Evolutionary conservation across 257 asterid genomes (phyloP), one percentile per base, ranked within the genome.

Genomic region (Rhazya stricta): DNA sequence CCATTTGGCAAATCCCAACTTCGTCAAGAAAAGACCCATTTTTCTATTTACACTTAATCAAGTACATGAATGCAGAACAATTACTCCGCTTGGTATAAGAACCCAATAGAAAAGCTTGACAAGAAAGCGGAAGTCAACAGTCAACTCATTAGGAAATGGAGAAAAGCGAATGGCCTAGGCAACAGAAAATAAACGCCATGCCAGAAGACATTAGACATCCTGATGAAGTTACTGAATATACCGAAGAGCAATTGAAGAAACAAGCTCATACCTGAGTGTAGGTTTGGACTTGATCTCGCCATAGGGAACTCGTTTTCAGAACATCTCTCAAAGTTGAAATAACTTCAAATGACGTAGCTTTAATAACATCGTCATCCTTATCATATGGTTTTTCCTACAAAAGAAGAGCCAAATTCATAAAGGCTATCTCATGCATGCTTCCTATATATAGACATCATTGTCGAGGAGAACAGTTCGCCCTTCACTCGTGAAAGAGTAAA

Each of bases 221-320:
- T 7, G 23, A 30, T 19, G 27, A 77, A 37, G 67, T 46, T 39
- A 71, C 27, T n/a, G 25, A 27, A 36, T 23, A 39, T n/a, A 36
- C 11, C 27, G 0, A 53, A 15, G 42, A 36, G 54, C 54, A 30
- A 68, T 57, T 39, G 45, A 23, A 48, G 65, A 71, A 67, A 77
- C 77, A 73, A 69, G 69, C 43, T 29, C 79, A 83, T 41, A 91
- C 99, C 91, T 91, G 96, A 78, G 91, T 95, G 79, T 95, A 95
- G 60, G 99, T 92, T 73, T 92, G 98, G 73, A 94, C 98, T 45
- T 95, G 98, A 85, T 95, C 99, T 72, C 96, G 84, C 99, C 99
- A 95, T 41, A 95, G 91, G 1, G 97, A 89, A 80, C 96, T 95
- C 68, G 97, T 85, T 85, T 91, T 95, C 84, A 95, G 67, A 81